Conservation (phyloP, 1,284 basidiomycete species). For the Blastosporella zonata region DNA sequence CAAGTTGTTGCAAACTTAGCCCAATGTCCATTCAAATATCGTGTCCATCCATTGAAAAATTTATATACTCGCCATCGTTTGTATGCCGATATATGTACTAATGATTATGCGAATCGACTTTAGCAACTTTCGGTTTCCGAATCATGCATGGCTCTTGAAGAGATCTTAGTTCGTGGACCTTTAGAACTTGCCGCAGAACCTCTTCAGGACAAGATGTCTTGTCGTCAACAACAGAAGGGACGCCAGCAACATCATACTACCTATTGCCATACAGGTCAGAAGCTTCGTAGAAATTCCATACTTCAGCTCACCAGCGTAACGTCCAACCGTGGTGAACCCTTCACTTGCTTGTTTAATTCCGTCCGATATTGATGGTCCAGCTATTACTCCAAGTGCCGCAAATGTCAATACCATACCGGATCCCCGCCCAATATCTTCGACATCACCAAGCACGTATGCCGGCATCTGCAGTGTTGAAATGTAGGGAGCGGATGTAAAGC, state of each 20-base stretch:
- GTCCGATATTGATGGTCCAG: constrained; percentile 58
- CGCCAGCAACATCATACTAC: constrained; percentile 29
- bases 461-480: constrained; percentile 49
- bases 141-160: no score
- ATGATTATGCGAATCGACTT: no score
- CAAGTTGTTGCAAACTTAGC: no score
- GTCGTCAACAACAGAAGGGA: constrained; percentile 28
- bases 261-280: constrained; percentile 11
- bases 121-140: no score
- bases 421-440: constrained; percentile 57
- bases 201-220: constrained; percentile 26
- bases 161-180: no score
- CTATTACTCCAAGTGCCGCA: constrained; percentile 43
- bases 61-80: no score
- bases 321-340: constrained; percentile 45
- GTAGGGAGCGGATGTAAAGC: constrained; percentile 49
- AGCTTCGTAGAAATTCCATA: neutral
- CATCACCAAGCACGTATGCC: constrained; percentile 50
- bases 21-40: no score
- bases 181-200: constrained; percentile 28
- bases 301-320: constrained; percentile 45
- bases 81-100: no score
- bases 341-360: constrained; percentile 46
- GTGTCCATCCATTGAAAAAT: no score
- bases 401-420: constrained; percentile 57